Base-by-base conservation (phyloP, 495 filamentous ascomycete genomes). In the Aspergillus heteromorphus region DNA sequence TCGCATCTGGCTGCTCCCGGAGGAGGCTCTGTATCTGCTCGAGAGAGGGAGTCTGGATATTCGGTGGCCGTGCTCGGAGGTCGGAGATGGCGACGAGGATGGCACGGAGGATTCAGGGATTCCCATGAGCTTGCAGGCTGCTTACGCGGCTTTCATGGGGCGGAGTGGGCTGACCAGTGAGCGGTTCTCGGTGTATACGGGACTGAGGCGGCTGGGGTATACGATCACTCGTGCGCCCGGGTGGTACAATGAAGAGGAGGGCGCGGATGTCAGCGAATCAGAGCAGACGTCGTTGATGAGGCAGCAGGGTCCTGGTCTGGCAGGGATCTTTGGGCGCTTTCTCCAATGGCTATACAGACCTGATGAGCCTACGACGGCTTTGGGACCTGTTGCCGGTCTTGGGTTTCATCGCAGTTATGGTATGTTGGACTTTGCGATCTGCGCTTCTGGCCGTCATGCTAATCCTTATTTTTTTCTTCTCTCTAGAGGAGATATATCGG, bases 91-190 rank as follows among this genome's bases (percentile, higher is more conserved):
- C 0, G 66, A 71, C 13, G 70, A 57, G 48, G 66, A 66, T 18
- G 56, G 55, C 9, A 50, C 58, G 14, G 59, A 76, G 51, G 79
- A 86, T n/a, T 63, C 76, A 7, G 87, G 84, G 0, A 71, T 92
- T 18, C 90, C 92, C 0, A 86, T 97, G 78, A 93, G 89, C 60
- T 67, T 97, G 25, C 89, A 97, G 68, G 91, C 87, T 5, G 91
- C 88, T 1, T 98, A 97, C 74, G 80, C 93, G 25, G 79, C 86
- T 38, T 83, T 89, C 56, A 79, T 89, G 58, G 88, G 86, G 13
- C 68, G 73, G 16, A 83, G 82, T 51, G 86, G 72, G 48, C 59
- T 87, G 62, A 83, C 80, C 1, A 65, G 96, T n/a, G 92, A 95
- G 61, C 80, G 89, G 56, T 97, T 88, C 63, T 84, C 85, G 20